Evolutionary conservation across 2,329 filamentous ascomycete genomes (phyloP), one percentile per base, ranked within the genome.

Genomic region (Trichoderma afroharzianum): DNA sequence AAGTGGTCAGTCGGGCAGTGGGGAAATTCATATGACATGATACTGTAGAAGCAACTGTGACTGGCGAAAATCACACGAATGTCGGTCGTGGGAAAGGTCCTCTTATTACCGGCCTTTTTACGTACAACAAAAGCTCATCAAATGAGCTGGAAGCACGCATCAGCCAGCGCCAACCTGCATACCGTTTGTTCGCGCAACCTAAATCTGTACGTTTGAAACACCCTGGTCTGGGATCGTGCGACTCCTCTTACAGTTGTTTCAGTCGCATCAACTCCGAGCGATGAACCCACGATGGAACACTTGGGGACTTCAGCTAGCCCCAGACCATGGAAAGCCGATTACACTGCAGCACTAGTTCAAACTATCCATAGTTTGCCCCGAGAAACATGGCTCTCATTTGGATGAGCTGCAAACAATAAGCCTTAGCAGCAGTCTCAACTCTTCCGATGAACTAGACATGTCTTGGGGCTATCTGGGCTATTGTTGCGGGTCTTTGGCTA

Each of bases 401-500:
- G 12, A 61, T 47, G 32, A 53, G 53, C 32, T 53, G 53, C 64
- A 68, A 43, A 68, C 33, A 58, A 43, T 28, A 53, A 57, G 63
- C 47, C 64, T 36, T 58, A 18, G 64, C 50, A 24, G 53, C 26
- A 30, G 24, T 43, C 18, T 59, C 63, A 55, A 53, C 47, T 18
- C 3, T 33, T 6, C 28, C 43, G n/a, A 36, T 33, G 53, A 63
- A 66, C 43, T 53, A 55, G 63, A 32, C n/a, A 66, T 53, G 63
- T 36, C 63, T 55, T 55, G 63, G 47, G 28, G 43, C 30, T 24
- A 53, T 36, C 36, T 33, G 43, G 47, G 24, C 43, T 66, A 53
- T 55, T 66, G 63, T 66, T 66, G 47, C 43, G 43, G 63, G 63
- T 66, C 63, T 26, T 33, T 55, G 47, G 63, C 63, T 55, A 55